phyloP scores from a whole-genome alignment of 2,329 filamentous ascomycete genomes.

The Neodidymelliopsis sp. region DNA sequence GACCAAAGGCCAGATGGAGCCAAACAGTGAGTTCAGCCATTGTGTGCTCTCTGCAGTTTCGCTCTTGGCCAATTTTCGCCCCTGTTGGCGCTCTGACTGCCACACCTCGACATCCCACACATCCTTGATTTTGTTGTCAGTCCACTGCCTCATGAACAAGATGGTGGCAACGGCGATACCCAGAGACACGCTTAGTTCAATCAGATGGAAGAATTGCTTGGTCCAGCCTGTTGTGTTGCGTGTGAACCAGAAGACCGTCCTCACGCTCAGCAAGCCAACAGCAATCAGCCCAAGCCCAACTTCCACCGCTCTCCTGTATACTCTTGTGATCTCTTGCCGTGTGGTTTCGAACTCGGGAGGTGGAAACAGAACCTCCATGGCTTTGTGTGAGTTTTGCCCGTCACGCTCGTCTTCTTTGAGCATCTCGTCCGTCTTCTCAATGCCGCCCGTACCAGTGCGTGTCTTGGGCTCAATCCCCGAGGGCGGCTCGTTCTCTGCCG shows the following conservation, averaged over 20 bases:
- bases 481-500: conserved; percentile 55
- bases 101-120: conserved; percentile 75
- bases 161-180: conserved; percentile 45
- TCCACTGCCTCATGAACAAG: conserved; percentile 64
- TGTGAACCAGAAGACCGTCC: conserved; percentile 46
- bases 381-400: conserved; percentile 52
- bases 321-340: conserved; percentile 53
- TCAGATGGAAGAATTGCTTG: conserved; percentile 36
- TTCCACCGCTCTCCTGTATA: conserved; percentile 56
- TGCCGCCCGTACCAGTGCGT: conserved; percentile 55
- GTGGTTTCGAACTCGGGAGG: conserved; percentile 59
- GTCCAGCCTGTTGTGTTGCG: conserved; percentile 41
- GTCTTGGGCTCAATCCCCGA: conserved; percentile 51
- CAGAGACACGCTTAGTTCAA: conserved; percentile 40
- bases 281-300: conserved; percentile 48
- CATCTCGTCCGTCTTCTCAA: conserved; percentile 54
- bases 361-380: conserved; percentile 61
- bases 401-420: conserved; percentile 55
- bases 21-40: conserved; percentile 75
- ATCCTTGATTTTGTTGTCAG: conserved; percentile 65
- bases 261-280: conserved; percentile 45
- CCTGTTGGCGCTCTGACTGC: conserved; percentile 67
- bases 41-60: conserved; percentile 69
- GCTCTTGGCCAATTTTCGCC: conserved; percentile 55
- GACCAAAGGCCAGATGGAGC: conserved; percentile 75